These are phyloP conservation scores for Diplotaxis tenuifolia DNA, from an alignment of 345 rosid species.

Conservation along the genomic window DNA sequence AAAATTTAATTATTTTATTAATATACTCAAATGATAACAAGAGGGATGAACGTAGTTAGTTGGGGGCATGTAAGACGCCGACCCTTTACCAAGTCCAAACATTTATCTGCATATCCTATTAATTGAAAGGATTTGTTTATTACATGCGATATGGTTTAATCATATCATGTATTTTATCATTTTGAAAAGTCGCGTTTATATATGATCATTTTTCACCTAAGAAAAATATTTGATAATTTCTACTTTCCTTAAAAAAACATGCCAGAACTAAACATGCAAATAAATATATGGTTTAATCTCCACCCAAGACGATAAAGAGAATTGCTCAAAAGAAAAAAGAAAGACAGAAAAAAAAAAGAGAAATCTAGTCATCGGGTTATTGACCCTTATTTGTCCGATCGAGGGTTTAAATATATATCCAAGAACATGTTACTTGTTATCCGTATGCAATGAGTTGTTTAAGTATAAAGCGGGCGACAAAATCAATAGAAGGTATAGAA, in stretches of 20 bases:
- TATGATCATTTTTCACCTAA: background rate
- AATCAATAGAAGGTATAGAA: background rate
- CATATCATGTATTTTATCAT: constrained; percentile 22
- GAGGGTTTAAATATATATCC: no score
- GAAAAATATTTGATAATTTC: background rate
- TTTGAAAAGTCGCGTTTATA: background rate
- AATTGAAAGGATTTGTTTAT: constrained; percentile 8
- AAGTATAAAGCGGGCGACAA: no score
- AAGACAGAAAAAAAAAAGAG: no score
- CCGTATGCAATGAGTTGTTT: no score
- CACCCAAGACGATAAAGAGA: background rate
- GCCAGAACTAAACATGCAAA: background rate
- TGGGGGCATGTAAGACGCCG: constrained; percentile 31
- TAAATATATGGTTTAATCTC: background rate
- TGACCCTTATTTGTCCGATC: no score
- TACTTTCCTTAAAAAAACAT: background rate
- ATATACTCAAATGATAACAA: constrained; percentile 12
- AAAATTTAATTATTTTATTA: no score
- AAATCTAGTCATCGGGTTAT: background rate
- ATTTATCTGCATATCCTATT: constrained; percentile 17
- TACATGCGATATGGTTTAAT: constrained; percentile 7
- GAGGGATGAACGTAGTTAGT: constrained; percentile 11
- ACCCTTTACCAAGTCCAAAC: constrained; percentile 30
- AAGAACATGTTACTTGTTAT: no score
- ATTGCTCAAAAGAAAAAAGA: no score